Percentiles rank a stretch among this genome's conserved stretches.
These are phyloP conservation scores for Scenedesmus sp. DNA, from an alignment of 163 green algal species.

Conservation along the genomic window DNA sequence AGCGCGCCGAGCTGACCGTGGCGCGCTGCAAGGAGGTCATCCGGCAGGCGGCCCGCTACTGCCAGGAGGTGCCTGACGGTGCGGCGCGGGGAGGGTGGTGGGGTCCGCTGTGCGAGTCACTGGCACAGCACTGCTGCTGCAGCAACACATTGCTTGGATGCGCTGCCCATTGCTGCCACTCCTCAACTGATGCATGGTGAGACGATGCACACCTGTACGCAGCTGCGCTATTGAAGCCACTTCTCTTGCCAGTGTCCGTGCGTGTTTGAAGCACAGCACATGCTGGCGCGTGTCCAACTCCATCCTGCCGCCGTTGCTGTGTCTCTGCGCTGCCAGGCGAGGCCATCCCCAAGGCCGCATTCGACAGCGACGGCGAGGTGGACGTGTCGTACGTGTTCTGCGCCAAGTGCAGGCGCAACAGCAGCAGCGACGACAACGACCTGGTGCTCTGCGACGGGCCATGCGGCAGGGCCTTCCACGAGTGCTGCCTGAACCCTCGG, in stretches of 20 bases:
- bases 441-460: conserved; percentile 95
- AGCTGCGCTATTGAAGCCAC: background rate
- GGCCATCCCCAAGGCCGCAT: conserved; percentile 65
- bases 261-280: no score
- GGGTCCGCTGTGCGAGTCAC: no score
- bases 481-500: conserved; percentile 82
- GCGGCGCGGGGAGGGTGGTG: no score
- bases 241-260: no score
- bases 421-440: conserved; percentile 90
- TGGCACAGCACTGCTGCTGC: background rate
- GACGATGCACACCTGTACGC: background rate
- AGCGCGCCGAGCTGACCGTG: conserved; percentile 67
- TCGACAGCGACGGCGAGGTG: conserved; percentile 82
- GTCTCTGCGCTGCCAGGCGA: conserved; percentile 4
- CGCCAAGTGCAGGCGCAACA: conserved; percentile 73
- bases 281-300: background rate
- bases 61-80: conserved; percentile 74
- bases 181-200: background rate
- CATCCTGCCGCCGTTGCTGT: no score
- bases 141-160: background rate
- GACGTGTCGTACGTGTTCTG: conserved; percentile 88
- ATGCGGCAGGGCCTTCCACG: conserved; percentile 92
- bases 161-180: background rate
- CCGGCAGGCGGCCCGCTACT: conserved; percentile 71
- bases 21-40: conserved; percentile 71